Evolutionary conservation across 148 eudicot genomes (phyloP), one percentile per base, ranked within the genome.

Genomic region (Gaultheria prostrata): DNA sequence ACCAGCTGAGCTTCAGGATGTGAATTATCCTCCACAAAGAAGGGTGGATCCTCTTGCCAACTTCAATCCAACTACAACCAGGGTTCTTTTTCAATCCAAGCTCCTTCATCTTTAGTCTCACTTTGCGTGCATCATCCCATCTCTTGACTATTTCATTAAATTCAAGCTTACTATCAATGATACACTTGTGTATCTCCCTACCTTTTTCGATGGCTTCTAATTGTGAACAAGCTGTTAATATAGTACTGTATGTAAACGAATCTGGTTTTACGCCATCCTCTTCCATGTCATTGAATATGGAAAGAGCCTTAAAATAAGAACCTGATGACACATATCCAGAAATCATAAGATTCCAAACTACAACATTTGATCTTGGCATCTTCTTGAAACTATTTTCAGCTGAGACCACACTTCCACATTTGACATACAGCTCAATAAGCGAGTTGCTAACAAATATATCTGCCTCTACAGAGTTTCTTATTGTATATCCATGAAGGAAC

Each of bases 41-140:
- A 87, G 50, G 77, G 26, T 49, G 85, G 50, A 87, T 81, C 85
- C 73, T 73, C 83, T 54, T 73, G 32, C 86, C 85, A 65, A 87
- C 81, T 65, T 87, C 89, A 28, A 87, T 87, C 87, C 89, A 87
- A 82, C 89, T 87, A 83, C 89, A 87, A 32, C 89, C 89, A 20
- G 87, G 89, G 61, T 80, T 87, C 89, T 87, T 87, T 78, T 76
- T 87, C 87, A 87, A 65, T 82, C 85, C 83, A 63, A 85, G 83
- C 46, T 85, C 81, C 76, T 84, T 85, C 78, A 87, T 87, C 61
- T 85, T 87, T 51, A 76, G 28, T 54, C 89, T 83, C 82, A 85
- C 83, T 53, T 45, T 79, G 73, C 80, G 82, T 30, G 81, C 85
- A 67, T 85, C 77, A 45, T 85, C 87, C 89, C 89, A 87, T 74